These are phyloP conservation scores for Sordariomycetes sp. DNA, from an alignment of 2,329 filamentous ascomycete species.

Conservation along the genomic window DNA sequence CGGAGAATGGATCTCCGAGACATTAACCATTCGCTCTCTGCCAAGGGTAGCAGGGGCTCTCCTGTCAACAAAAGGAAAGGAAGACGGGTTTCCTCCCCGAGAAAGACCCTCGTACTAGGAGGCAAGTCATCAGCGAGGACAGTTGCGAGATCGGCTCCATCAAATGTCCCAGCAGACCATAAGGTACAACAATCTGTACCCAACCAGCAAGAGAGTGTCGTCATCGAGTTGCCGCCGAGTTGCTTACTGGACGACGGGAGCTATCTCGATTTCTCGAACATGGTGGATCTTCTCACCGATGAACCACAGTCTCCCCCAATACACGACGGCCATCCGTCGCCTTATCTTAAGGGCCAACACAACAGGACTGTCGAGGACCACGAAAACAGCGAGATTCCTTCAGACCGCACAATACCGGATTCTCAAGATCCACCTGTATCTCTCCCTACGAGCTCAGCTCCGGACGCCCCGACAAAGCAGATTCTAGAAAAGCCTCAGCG, in stretches of 20 bases:
- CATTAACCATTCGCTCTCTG: not conserved
- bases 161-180: not conserved
- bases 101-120: not conserved
- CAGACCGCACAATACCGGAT: slow-evolving; percentile 12
- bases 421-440: slow-evolving; percentile 14
- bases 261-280: not conserved
- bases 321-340: not conserved
- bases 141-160: not conserved
- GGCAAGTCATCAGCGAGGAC: not conserved
- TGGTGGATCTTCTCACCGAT: not conserved
- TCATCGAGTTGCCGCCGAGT: not conserved
- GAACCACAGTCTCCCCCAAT: not conserved
- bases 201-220: not conserved
- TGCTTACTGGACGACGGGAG: not conserved
- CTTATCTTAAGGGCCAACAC: not conserved
- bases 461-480: not conserved
- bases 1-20: not conserved
- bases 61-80: not conserved
- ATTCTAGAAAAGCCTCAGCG: not conserved
- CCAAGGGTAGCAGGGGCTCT: not conserved
- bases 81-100: not conserved
- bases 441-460: not conserved
- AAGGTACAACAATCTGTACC: not conserved
- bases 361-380: not conserved
- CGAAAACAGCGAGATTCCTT: not conserved